Conservation (phyloP, 495 filamentous ascomycete genomes). For the Parathielavia hyrcaniae region DNA sequence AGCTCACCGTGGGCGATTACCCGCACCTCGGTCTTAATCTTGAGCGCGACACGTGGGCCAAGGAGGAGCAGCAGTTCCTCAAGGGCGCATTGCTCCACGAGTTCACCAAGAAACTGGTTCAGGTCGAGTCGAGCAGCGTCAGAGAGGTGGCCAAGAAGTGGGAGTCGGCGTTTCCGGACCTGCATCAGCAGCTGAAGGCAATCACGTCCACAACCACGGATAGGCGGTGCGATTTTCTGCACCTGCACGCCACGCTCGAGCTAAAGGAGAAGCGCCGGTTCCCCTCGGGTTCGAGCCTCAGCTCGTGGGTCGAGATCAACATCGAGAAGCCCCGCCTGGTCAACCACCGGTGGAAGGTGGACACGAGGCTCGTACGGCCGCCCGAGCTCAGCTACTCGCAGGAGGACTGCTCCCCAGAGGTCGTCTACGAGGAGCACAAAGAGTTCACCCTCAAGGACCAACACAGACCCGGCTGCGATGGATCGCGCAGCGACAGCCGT, state of each 20-base stretch:
- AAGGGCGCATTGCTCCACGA: constrained; percentile 41
- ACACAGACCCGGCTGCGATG: constrained; percentile 39
- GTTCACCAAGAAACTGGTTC: constrained; percentile 40
- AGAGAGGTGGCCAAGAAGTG: constrained; percentile 37
- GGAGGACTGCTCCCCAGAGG: constrained; percentile 29
- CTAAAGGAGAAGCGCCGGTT: constrained; percentile 42
- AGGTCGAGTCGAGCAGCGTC: constrained; percentile 40
- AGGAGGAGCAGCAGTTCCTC: constrained; percentile 32
- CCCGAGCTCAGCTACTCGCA: constrained; percentile 35
- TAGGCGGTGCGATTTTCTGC: constrained; percentile 46
- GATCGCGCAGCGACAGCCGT: constrained; percentile 30
- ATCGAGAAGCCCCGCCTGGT: constrained; percentile 41
- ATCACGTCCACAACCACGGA: constrained; percentile 31
- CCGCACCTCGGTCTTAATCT: constrained; percentile 43
- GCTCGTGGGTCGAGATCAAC: constrained; percentile 44
- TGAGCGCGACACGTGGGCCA: constrained; percentile 35
- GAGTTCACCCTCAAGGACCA: constrained; percentile 32
- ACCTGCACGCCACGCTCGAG: constrained; percentile 46
- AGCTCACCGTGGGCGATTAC: constrained; percentile 38
- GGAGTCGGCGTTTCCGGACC: constrained; percentile 40
- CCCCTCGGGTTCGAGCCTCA: constrained; percentile 44
- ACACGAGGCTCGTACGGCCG: constrained; percentile 45
- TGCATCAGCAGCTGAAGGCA: constrained; percentile 37
- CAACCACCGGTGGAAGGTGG: constrained; percentile 45
- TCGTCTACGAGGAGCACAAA: constrained; percentile 32